phyloP scores from a whole-genome alignment of 164 flowering plant species.

The Vitis labrusca region DNA sequence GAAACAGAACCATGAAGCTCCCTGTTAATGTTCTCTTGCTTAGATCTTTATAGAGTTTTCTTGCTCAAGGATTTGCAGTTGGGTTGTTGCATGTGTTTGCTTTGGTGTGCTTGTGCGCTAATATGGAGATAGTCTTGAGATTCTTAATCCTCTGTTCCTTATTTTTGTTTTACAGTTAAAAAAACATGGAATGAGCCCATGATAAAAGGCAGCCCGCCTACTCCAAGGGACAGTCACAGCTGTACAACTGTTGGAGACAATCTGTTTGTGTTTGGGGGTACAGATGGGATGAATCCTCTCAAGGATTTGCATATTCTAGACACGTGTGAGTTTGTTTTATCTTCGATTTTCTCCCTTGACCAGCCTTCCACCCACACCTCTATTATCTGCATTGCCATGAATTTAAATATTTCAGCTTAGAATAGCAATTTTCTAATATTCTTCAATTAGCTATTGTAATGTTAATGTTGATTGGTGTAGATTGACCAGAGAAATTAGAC shows the following conservation, averaged over 20 bases:
- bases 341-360: background rate
- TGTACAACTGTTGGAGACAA: slow-evolving; percentile 85
- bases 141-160: slow-evolving; percentile 7
- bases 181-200: slow-evolving; percentile 79
- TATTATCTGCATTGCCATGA: background rate
- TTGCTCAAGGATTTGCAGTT: background rate
- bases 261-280: slow-evolving; percentile 93
- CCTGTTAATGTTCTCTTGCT: background rate
- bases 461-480: background rate
- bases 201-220: slow-evolving; percentile 77
- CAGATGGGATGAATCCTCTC: slow-evolving; percentile 87
- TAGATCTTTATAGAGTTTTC: background rate
- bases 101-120: background rate
- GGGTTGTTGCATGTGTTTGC: background rate
- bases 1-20: too few relatives aligned
- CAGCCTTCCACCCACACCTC: background rate
- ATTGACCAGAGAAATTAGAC: too few relatives aligned
- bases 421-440: background rate
- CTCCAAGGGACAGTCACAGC: slow-evolving; percentile 91
- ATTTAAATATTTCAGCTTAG: background rate
- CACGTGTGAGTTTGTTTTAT: slow-evolving; percentile 55
- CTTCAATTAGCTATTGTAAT: background rate
- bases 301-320: slow-evolving; percentile 85
- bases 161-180: slow-evolving; percentile 41
- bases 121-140: background rate